A percentile compares a stretch with the other conserved stretches of the same genome.
These are phyloP conservation scores for Craspedostauros australis DNA, from an alignment of 108 stramenopile genomes.

Conservation along the genomic window DNA sequence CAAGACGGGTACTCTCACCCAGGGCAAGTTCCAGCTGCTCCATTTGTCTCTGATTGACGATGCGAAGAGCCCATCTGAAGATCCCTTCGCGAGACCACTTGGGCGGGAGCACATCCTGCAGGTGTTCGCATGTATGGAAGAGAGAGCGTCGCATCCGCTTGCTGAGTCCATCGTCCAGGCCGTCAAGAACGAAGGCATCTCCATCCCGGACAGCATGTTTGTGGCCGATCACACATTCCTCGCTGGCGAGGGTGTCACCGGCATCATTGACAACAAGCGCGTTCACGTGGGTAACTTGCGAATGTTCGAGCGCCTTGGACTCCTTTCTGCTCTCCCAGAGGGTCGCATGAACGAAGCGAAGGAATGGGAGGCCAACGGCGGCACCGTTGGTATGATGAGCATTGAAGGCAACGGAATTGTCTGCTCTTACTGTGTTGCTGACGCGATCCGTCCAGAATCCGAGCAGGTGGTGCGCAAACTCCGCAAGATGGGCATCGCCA, in stretches of 20 bases:
- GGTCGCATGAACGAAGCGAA: slow-evolving; percentile 19
- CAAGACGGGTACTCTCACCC: slow-evolving; percentile 80
- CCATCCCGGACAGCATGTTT: slow-evolving; percentile 22
- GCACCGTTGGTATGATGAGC: slow-evolving; percentile 66
- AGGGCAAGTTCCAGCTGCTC: slow-evolving; percentile 61
- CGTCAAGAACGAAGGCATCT: slow-evolving; percentile 48
- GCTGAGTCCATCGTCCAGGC: slow-evolving; percentile 55
- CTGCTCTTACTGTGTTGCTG: slow-evolving; percentile 63
- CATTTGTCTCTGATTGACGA: slow-evolving; percentile 30
- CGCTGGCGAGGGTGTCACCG: slow-evolving; percentile 64
- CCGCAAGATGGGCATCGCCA: slow-evolving; percentile 60
- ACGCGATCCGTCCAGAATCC: slow-evolving; percentile 57
- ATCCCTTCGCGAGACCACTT: too few relatives aligned
- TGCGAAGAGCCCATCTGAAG: not conserved
- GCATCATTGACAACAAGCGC: slow-evolving; percentile 34
- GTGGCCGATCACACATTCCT: slow-evolving; percentile 47
- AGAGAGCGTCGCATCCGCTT: slow-evolving; percentile 64
- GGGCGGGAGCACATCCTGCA: slow-evolving; percentile 43
- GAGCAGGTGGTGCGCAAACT: slow-evolving; percentile 44
- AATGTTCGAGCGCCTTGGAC: slow-evolving; percentile 54
- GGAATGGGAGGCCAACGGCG: slow-evolving; percentile 45
- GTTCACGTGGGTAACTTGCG: slow-evolving; percentile 69
- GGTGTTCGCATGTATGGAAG: slow-evolving; percentile 64
- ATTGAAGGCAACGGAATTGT: slow-evolving; percentile 71
- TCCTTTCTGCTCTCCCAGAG: slow-evolving; percentile 27